These are phyloP conservation scores for Malus orientalis DNA, from an alignment of 306 rosid genomes.

Conservation along the genomic window DNA sequence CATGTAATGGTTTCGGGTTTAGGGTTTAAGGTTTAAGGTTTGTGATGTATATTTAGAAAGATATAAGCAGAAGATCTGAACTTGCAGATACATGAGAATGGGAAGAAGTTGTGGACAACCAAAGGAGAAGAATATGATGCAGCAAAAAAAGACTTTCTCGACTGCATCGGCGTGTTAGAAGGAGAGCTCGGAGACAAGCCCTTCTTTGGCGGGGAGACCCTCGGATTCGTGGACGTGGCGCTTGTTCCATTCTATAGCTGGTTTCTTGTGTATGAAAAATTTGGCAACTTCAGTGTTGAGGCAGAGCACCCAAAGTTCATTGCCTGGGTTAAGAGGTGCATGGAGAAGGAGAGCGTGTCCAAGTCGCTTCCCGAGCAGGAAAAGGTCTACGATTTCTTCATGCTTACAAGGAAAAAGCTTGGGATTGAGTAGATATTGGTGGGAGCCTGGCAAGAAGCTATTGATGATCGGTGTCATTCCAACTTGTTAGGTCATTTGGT, in stretches of 20 bases:
- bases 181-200: slow-evolving; percentile 28
- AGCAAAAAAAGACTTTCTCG: slow-evolving; percentile 10
- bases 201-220: slow-evolving; percentile 14
- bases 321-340: slow-evolving; percentile 10
- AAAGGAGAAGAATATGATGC: slow-evolving; percentile 20
- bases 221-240: slow-evolving; percentile 20
- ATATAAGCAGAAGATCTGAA: slow-evolving; percentile 9
- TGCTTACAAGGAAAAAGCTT: background rate
- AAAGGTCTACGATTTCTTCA: slow-evolving; percentile 6
- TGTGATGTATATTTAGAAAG: background rate
- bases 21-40: background rate
- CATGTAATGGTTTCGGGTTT: background rate
- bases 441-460: background rate
- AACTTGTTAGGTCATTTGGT: background rate
- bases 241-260: slow-evolving; percentile 11
- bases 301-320: slow-evolving; percentile 1
- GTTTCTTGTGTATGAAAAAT: background rate
- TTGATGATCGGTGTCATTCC: background rate
- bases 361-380: slow-evolving; percentile 24
- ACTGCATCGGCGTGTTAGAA: slow-evolving; percentile 4
- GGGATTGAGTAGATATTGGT: slow-evolving; percentile 1
- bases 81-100: slow-evolving; percentile 16
- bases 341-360: slow-evolving; percentile 12
- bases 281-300: slow-evolving; percentile 1
- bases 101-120: slow-evolving; percentile 18